Base-by-base conservation (phyloP, 306 rosid genomes). In the Cicer cuneatum region DNA sequence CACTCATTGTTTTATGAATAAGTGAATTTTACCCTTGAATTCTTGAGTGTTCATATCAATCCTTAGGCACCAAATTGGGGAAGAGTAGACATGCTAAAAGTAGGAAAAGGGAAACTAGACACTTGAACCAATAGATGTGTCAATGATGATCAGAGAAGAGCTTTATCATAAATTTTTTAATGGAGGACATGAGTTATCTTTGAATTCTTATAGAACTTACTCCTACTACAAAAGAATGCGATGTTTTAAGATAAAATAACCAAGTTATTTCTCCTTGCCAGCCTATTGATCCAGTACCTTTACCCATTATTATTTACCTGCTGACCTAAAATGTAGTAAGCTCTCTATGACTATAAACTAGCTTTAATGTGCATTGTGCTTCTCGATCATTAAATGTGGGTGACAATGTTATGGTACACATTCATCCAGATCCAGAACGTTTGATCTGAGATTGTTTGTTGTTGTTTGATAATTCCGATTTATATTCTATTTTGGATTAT, bases 71-170 rank as follows among this genome's bases (percentile, higher is more conserved):
- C 49, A 39, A 62, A 62, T 15, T 39, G 16, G 35, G 48, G 24
- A 8, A 10, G 12, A 9, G 39, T 39, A 14, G 46, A 37, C 14
- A 15, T 62, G 48, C 48, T 41, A 15, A 15, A 62, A 39, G 69
- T 62, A 9, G 46, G 6, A 45, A 61, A 15, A 8, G 29, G n/a
- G 12, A 38, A 39, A 38, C 29, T 4, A 8, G 49, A 63, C 33
- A 63, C 49, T 63, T 40, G 49, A 63, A 40, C 49, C 5, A 63
- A 18, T 16, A 63, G 69, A 63, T 16, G 69, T 11, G n/a, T 63
- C 9, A 42, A 9, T 35, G 35, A 10, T 63, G 69, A 15, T 3
- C 37, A 43, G 18, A 29, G 10, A 72, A 10, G 14, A 57, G 14
- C 63, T 24, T 24, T 57, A 10, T 57, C 63, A 57, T 57, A 21